Conservation (phyloP, 768 basidiomycete species). For the Boletus insuetus region DNA sequence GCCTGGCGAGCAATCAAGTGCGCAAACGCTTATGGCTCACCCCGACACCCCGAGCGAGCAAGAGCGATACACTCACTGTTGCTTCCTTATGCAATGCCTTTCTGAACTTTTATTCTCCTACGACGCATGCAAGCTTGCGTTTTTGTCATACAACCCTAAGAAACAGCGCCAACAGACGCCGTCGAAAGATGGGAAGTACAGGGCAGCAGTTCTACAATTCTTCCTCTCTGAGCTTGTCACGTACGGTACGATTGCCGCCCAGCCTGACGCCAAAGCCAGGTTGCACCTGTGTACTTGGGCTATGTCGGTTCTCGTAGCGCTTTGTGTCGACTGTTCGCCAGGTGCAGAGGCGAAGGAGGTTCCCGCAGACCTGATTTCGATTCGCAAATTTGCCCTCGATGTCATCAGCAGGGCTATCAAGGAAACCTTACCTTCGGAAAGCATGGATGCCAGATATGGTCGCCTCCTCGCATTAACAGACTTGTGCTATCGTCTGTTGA, state of each 20-base stretch:
- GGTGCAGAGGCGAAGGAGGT: conserved; percentile 72
- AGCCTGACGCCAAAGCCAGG: conserved; percentile 52
- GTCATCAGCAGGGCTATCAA: conserved; percentile 84
- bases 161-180: conserved; percentile 51
- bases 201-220: conserved; percentile 70
- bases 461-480: conserved; percentile 85
- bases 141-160: conserved; percentile 76
- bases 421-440: conserved; percentile 61
- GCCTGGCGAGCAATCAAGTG: conserved; percentile 15
- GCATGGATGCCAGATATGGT: conserved; percentile 77
- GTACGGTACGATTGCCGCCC: conserved; percentile 67
- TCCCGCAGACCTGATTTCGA: conserved; percentile 73
- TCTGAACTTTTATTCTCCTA: conserved; percentile 94
- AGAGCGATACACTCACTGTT: conserved; percentile 52
- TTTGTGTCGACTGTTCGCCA: conserved; percentile 84
- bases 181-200: conserved; percentile 68
- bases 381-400: conserved; percentile 91
- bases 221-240: conserved; percentile 82
- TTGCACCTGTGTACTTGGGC: conserved; percentile 78
- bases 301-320: conserved; percentile 84
- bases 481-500: conserved; percentile 83
- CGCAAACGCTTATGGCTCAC: conserved; percentile 9
- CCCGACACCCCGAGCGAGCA: conserved; percentile 19
- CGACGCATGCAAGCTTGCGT: conserved; percentile 83
- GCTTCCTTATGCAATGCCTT: conserved; percentile 87